Percentiles rank a stretch among this genome's conserved stretches.
Evolutionary conservation across 768 basidiomycete genomes (phyloP).

Genomic region (Suillus fuscotomentosus): DNA sequence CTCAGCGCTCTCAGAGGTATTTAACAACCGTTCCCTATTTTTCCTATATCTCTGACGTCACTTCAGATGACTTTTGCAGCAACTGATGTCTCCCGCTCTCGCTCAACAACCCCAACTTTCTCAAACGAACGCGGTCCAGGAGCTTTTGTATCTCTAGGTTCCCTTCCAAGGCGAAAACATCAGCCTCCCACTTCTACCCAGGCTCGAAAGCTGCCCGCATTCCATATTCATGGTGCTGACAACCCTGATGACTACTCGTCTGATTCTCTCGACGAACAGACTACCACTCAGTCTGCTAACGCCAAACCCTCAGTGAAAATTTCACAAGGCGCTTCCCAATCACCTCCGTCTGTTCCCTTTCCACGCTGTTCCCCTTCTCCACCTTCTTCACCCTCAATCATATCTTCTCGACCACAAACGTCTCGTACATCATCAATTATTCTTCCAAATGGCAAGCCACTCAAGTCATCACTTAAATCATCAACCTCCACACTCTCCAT

Average conservation of each 20-base stretch:
- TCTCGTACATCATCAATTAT: slow-evolving; percentile 43
- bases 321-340: slow-evolving; percentile 16
- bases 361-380: slow-evolving; percentile 33
- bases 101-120: slow-evolving; percentile 22
- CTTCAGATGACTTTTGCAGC: slow-evolving; percentile 16
- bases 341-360: slow-evolving; percentile 36
- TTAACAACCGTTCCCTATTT: background rate
- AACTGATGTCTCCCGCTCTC: slow-evolving; percentile 10
- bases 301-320: slow-evolving; percentile 6
- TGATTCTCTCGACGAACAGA: slow-evolving; percentile 17
- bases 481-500: slow-evolving; percentile 22
- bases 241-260: slow-evolving; percentile 23
- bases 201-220: slow-evolving; percentile 16
- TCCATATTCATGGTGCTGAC: slow-evolving; percentile 20
- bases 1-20: background rate
- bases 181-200: slow-evolving; percentile 10
- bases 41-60: slow-evolving; percentile 1
- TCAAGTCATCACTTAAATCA: slow-evolving; percentile 82
- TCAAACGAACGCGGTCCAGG: slow-evolving; percentile 43
- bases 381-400: slow-evolving; percentile 6
- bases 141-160: slow-evolving; percentile 47
- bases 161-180: slow-evolving; percentile 41
- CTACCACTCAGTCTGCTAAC: background rate
- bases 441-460: slow-evolving; percentile 77
- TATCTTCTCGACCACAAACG: slow-evolving; percentile 11